Evolutionary conservation across 1,284 basidiomycete genomes (phyloP).

Genomic region (Puccinia novopanici): DNA sequence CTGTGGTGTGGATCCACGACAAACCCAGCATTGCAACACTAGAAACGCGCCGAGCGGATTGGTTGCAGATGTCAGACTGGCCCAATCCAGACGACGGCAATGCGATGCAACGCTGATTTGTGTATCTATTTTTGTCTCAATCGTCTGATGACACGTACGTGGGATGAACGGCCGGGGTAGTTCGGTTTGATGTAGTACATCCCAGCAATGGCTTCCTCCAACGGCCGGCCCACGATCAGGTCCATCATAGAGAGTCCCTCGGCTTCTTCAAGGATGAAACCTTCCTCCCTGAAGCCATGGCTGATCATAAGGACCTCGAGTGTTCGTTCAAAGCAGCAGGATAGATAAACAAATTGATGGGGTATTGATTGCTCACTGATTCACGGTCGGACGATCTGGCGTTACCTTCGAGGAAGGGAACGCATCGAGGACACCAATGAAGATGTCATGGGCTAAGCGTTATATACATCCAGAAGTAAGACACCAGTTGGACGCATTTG

Average conservation of each 20-base stretch:
- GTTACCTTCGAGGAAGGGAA: neutral
- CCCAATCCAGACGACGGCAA: neutral
- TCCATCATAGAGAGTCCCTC: neutral
- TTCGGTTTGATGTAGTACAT: conserved; percentile 74
- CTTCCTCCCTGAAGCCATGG: neutral
- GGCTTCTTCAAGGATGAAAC: neutral
- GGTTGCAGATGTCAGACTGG: neutral
- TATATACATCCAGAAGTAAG: neutral
- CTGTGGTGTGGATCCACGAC: conserved; percentile 73
- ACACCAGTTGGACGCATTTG: neutral
- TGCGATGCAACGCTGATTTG: no score
- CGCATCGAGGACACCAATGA: conserved; percentile 26
- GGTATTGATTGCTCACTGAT: neutral
- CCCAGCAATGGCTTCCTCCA: conserved; percentile 7
- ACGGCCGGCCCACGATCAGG: conserved; percentile 7
- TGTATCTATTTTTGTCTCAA: neutral
- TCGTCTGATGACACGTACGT: neutral
- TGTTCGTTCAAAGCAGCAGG: neutral
- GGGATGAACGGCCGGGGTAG: conserved; percentile 65
- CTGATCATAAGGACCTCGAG: neutral
- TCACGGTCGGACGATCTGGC: neutral
- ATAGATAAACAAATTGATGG: neutral
- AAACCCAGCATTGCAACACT: conserved; percentile 89
- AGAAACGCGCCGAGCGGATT: neutral
- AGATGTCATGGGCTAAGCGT: conserved; percentile 5